A percentile compares a stretch with the other conserved stretches of the same genome.
Evolutionary conservation across 2,329 filamentous ascomycete genomes (phyloP).

Genomic region (Aspergillus nomiae): DNA sequence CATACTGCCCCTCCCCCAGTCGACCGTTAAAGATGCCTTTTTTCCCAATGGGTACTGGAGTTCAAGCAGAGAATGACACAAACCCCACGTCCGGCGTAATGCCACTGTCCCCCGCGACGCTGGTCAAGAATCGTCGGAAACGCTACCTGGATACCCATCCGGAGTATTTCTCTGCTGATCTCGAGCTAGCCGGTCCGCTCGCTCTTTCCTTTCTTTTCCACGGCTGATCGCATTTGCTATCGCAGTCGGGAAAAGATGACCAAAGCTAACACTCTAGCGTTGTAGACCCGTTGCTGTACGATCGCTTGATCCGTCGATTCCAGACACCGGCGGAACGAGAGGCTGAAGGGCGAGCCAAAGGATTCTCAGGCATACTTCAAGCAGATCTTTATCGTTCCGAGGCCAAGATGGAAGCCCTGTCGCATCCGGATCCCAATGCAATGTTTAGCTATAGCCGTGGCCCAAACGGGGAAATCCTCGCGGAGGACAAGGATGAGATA

Average conservation of each 20-base stretch:
- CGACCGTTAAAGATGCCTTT: constrained; percentile 32
- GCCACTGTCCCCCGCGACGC: constrained; percentile 48
- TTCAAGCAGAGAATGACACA: constrained; percentile 16
- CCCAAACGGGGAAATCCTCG: constrained; percentile 58
- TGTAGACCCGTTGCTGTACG: constrained; percentile 77
- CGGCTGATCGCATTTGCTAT: constrained; percentile 20
- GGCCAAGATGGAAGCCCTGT: constrained; percentile 67
- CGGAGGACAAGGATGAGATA: constrained; percentile 60
- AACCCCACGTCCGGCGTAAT: constrained; percentile 7
- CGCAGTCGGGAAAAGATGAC: constrained; percentile 13
- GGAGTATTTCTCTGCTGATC: constrained; percentile 67
- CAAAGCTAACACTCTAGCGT: constrained; percentile 31
- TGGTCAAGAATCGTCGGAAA: constrained; percentile 73
- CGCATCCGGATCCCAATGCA: constrained; percentile 54
- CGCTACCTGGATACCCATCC: constrained; percentile 73
- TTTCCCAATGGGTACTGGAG: constrained; percentile 38
- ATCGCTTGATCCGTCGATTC: constrained; percentile 75
- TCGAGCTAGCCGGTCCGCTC: constrained; percentile 62
- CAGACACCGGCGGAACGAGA: constrained; percentile 73
- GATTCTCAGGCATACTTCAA: constrained; percentile 77
- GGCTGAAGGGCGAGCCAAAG: constrained; percentile 70
- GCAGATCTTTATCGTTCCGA: constrained; percentile 76
- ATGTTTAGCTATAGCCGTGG: constrained; percentile 54
- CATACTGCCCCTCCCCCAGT: background rate
- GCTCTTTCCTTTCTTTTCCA: constrained; percentile 29